Percentiles rank a stretch among this genome's conserved stretches.
These are phyloP conservation scores for Mercurialis annua DNA, from an alignment of 345 rosid genomes.

Conservation along the genomic window DNA sequence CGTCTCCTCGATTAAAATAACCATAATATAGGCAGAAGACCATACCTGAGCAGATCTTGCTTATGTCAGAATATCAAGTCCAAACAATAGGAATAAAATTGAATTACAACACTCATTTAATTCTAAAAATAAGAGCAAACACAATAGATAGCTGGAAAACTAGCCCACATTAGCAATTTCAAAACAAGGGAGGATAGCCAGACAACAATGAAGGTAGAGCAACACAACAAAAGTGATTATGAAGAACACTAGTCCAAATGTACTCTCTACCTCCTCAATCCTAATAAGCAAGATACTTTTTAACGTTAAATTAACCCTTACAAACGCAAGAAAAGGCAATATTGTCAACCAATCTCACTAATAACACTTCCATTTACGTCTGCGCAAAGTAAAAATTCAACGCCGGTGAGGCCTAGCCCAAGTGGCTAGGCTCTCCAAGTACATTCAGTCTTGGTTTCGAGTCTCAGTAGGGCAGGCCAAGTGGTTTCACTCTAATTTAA, in stretches of 20 bases:
- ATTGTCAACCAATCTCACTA: no score
- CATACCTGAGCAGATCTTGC: slow-evolving; percentile 60
- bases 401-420: no score
- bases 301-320: no score
- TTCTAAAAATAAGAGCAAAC: background rate
- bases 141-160: background rate
- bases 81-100: background rate
- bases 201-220: background rate
- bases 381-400: no score
- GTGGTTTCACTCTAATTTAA: no score
- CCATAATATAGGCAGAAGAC: background rate
- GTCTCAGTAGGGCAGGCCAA: no score
- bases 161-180: background rate
- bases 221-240: background rate
- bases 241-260: background rate
- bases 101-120: background rate
- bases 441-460: no score
- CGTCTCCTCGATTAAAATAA: background rate
- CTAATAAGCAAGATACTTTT: background rate
- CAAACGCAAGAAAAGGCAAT: no score
- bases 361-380: no score
- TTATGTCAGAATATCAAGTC: background rate
- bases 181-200: background rate
- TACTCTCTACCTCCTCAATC: background rate
- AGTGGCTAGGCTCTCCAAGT: no score